A percentile compares a stretch with the other conserved stretches of the same genome.
These are phyloP conservation scores for Colletotrichum salicis DNA, from an alignment of 2,329 filamentous ascomycete genomes.

Conservation along the genomic window DNA sequence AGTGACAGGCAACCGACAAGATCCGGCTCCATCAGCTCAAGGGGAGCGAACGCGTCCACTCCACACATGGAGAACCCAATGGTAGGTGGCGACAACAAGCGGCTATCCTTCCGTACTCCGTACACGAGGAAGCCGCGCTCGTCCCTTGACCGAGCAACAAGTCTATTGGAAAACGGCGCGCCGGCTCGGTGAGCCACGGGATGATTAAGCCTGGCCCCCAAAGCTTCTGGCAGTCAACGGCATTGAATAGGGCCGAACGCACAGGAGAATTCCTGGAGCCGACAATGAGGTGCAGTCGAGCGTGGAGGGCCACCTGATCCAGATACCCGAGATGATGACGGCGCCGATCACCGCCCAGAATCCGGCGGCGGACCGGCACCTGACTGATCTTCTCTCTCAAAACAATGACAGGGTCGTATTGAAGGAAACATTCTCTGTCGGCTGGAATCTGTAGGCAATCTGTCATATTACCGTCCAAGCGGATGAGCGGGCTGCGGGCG, in stretches of 20 bases:
- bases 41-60: slow-evolving; percentile 17
- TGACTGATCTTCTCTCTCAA: slow-evolving; percentile 27
- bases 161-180: slow-evolving; percentile 20
- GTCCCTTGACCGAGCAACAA: slow-evolving; percentile 24
- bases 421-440: slow-evolving; percentile 22
- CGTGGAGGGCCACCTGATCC: slow-evolving; percentile 33
- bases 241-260: slow-evolving; percentile 31
- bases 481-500: slow-evolving; percentile 21
- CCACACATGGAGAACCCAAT: background rate
- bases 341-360: slow-evolving; percentile 33
- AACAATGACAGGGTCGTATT: slow-evolving; percentile 33
- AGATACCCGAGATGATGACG: slow-evolving; percentile 38
- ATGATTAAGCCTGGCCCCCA: background rate
- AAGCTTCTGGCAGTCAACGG: slow-evolving; percentile 6
- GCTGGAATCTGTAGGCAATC: slow-evolving; percentile 29
- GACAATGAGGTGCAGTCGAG: slow-evolving; percentile 24
- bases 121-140: slow-evolving; percentile 16
- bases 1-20: slow-evolving; percentile 9
- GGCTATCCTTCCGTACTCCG: background rate
- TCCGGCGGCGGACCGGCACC: slow-evolving; percentile 33
- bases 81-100: background rate
- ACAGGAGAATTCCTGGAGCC: slow-evolving; percentile 27
- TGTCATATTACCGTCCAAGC: slow-evolving; percentile 28
- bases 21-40: slow-evolving; percentile 9
- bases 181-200: slow-evolving; percentile 3